phyloP scores from a whole-genome alignment of 331 rosid species.

The Pyrus hybrid region DNA sequence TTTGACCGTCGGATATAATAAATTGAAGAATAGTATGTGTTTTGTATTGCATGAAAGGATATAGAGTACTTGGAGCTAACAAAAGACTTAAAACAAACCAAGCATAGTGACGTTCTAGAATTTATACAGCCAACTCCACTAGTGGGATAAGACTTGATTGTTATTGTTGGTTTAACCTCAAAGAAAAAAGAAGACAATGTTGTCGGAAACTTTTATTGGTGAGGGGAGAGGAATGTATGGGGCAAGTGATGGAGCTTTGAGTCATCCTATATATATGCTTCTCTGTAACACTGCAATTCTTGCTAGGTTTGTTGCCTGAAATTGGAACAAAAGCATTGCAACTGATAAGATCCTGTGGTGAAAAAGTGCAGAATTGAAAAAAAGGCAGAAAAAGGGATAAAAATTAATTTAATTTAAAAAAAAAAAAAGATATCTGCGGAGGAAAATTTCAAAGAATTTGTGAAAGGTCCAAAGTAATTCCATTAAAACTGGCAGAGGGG shows the following conservation, averaged over 20 bases:
- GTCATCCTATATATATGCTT: conserved; percentile 36
- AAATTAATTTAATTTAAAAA: conserved; percentile 5
- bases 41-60: too few species aligned
- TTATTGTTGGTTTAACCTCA: neutral
- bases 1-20: rapidly evolving
- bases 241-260: conserved; percentile 59
- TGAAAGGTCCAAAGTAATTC: conserved; percentile 16
- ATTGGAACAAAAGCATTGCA: conserved; percentile 42
- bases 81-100: too few species aligned
- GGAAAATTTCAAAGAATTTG: conserved; percentile 17
- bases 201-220: conserved; percentile 18
- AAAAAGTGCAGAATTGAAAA: conserved; percentile 14
- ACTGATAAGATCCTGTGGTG: conserved; percentile 43
- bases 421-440: conserved; percentile 9
- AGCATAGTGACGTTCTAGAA: too few species aligned
- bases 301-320: conserved; percentile 43
- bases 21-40: too few species aligned
- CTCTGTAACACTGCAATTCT: conserved; percentile 42
- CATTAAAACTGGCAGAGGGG: conserved; percentile 23
- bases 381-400: conserved; percentile 11
- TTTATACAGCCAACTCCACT: too few species aligned
- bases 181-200: conserved; percentile 12
- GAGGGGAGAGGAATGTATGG: conserved; percentile 73
- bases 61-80: too few species aligned
- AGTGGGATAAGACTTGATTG: too few species aligned